These are phyloP conservation scores for Phytophthora cactorum DNA, from an alignment of 352 stramenopile species.

Conservation along the genomic window DNA sequence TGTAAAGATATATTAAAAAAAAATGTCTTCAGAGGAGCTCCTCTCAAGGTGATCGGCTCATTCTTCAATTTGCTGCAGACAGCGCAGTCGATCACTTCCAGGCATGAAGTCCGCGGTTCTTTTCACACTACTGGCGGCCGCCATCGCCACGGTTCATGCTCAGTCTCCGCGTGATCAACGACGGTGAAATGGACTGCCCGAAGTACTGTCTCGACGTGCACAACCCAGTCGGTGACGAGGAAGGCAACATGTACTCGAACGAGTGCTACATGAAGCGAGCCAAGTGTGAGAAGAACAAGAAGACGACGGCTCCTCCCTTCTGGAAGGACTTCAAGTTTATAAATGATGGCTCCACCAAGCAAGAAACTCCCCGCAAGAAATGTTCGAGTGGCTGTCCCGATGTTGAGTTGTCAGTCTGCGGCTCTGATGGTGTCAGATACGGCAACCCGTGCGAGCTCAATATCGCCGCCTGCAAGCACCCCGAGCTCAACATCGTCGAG, in stretches of 20 bases:
- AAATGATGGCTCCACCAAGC: neutral
- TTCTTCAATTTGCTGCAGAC: neutral
- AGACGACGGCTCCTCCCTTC: neutral
- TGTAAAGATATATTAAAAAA: too few relatives aligned
- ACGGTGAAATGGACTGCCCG: neutral
- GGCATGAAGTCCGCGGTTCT: neutral
- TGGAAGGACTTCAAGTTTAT: neutral
- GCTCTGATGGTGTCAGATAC: neutral
- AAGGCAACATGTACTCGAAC: conserved; percentile 8
- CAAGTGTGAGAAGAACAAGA: conserved; percentile 1
- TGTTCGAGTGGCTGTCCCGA: neutral
- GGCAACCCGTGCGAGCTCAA: neutral
- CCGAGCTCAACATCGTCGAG: neutral
- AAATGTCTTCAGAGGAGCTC: too few relatives aligned
- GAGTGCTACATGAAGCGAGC: conserved; percentile 11
- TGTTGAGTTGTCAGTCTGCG: neutral
- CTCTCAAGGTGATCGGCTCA: too few relatives aligned
- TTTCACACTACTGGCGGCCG: neutral
- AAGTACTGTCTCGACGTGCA: too few relatives aligned
- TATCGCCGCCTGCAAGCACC: neutral
- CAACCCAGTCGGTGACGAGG: neutral
- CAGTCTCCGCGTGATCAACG: neutral
- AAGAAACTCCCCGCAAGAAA: neutral
- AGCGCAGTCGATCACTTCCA: neutral
- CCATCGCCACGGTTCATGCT: neutral